Percentiles rank a stretch among this genome's conserved stretches.
Evolutionary conservation across 2,329 filamentous ascomycete genomes (phyloP).

Genomic region (Aspergillus chevalieri): DNA sequence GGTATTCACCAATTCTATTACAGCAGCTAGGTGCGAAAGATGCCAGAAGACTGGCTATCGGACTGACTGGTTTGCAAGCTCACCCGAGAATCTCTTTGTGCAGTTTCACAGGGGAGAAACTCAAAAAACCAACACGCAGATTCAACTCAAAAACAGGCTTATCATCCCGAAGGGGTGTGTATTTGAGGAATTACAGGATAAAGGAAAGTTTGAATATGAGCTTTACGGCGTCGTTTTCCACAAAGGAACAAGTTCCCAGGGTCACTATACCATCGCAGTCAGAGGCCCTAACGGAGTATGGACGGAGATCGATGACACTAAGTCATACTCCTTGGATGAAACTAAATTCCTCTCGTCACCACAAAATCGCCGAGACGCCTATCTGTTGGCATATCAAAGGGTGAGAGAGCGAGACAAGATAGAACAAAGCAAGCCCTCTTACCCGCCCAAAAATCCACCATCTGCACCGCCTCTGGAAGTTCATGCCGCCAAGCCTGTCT

Average conservation of each 20-base stretch:
- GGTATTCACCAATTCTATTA: not conserved
- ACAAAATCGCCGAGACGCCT: conserved; percentile 2
- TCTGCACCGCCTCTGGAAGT: not conserved
- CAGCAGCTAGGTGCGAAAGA: too few relatives aligned
- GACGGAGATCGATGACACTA: conserved; percentile 11
- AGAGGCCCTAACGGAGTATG: conserved; percentile 14
- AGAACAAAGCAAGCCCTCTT: not conserved
- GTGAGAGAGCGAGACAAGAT: not conserved
- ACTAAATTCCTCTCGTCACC: not conserved
- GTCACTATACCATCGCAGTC: conserved; percentile 20
- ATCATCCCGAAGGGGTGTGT: not conserved
- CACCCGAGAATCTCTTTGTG: conserved; percentile 18
- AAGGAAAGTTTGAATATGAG: conserved; percentile 15
- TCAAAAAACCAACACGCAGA: not conserved
- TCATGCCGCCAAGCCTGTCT: not conserved
- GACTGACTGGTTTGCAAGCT: conserved; percentile 4
- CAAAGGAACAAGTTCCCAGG: conserved; percentile 2
- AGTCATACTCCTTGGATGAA: not conserved
- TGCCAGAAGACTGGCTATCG: not conserved
- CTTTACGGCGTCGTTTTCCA: conserved; percentile 22
- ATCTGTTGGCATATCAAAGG: conserved; percentile 16
- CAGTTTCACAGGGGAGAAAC: conserved; percentile 8
- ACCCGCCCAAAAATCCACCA: not conserved
- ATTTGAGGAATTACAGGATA: not conserved
- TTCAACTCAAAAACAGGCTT: not conserved